Evolutionary conservation across 2,329 filamentous ascomycete species (phyloP).

Genomic region (Aspergillus persii): DNA sequence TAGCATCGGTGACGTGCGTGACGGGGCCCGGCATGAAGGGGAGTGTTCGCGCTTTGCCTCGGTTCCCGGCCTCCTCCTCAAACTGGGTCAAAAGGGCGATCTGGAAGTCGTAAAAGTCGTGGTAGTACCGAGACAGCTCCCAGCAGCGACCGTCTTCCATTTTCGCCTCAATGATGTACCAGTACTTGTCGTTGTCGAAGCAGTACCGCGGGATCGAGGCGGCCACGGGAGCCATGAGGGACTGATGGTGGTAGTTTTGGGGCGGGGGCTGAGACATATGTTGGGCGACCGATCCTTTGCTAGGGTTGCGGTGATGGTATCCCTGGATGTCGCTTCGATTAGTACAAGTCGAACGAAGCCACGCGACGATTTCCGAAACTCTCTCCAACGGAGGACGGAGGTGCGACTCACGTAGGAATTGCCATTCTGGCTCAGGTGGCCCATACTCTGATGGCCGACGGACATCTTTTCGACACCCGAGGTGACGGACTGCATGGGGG

Average conservation of each 20-base stretch:
- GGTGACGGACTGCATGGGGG: conserved; percentile 58
- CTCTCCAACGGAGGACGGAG: background rate
- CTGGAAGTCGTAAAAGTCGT: conserved; percentile 99
- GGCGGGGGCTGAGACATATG: conserved; percentile 43
- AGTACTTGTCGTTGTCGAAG: conserved; percentile 96
- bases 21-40: conserved; percentile 98
- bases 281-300: conserved; percentile 33
- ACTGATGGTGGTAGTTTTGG: conserved; percentile 50
- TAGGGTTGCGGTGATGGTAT: conserved; percentile 41
- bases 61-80: conserved; percentile 87
- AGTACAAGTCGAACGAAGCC: background rate
- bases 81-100: conserved; percentile 91
- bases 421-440: conserved; percentile 51
- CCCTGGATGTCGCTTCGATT: conserved; percentile 17
- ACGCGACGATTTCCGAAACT: background rate
- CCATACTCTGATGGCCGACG: conserved; percentile 56
- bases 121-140: conserved; percentile 92
- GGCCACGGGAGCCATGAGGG: conserved; percentile 70
- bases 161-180: conserved; percentile 92
- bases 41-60: conserved; percentile 73
- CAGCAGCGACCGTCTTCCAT: conserved; percentile 88
- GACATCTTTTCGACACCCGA: conserved; percentile 78
- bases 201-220: conserved; percentile 90
- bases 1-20: conserved; percentile 95
- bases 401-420: conserved; percentile 48